A percentile compares a stretch with the other conserved stretches of the same genome.
phyloP scores from a whole-genome alignment of 2,329 filamentous ascomycete genomes.

The Ilyonectria sp. region DNA sequence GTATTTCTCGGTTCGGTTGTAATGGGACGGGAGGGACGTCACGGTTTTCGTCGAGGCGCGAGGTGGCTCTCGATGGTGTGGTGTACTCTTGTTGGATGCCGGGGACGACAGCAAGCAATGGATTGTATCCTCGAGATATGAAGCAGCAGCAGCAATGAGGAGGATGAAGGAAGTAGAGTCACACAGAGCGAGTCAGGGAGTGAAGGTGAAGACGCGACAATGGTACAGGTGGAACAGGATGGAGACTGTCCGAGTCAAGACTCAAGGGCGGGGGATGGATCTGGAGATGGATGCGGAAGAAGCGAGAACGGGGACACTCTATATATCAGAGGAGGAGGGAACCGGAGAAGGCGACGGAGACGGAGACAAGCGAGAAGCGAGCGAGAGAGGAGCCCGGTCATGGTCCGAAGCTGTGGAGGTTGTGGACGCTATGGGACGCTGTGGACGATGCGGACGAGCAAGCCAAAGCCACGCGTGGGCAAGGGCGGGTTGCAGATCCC shows the following conservation, averaged over 20 bases:
- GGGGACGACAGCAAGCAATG: not conserved
- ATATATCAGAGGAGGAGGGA: slow-evolving; percentile 29
- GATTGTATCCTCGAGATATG: not conserved
- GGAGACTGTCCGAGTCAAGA: slow-evolving; percentile 2
- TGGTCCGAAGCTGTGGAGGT: slow-evolving; percentile 24
- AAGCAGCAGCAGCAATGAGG: not conserved
- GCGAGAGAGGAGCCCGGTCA: slow-evolving; percentile 20
- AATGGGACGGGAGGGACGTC: not conserved
- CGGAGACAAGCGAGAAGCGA: not conserved
- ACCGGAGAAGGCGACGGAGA: too few species aligned
- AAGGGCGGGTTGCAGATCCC: slow-evolving; percentile 29
- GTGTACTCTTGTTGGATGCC: not conserved
- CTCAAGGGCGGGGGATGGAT: slow-evolving; percentile 13
- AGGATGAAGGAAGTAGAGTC: slow-evolving; percentile 7
- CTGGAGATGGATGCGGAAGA: slow-evolving; percentile 26
- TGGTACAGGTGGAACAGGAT: slow-evolving; percentile 5
- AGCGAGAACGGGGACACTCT: slow-evolving; percentile 25
- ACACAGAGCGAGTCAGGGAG: slow-evolving; percentile 7
- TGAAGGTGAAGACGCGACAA: slow-evolving; percentile 1
- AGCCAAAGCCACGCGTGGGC: slow-evolving; percentile 32
- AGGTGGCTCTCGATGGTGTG: not conserved
- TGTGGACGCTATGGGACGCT: slow-evolving; percentile 2
- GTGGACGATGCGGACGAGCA: not conserved
- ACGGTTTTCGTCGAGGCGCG: slow-evolving; percentile 17
- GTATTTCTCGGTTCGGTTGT: not conserved